A percentile compares a stretch with the other conserved stretches of the same genome.
These are phyloP conservation scores for Metschnikowia matae DNA, from an alignment of 805 yeast species.

Conservation along the genomic window DNA sequence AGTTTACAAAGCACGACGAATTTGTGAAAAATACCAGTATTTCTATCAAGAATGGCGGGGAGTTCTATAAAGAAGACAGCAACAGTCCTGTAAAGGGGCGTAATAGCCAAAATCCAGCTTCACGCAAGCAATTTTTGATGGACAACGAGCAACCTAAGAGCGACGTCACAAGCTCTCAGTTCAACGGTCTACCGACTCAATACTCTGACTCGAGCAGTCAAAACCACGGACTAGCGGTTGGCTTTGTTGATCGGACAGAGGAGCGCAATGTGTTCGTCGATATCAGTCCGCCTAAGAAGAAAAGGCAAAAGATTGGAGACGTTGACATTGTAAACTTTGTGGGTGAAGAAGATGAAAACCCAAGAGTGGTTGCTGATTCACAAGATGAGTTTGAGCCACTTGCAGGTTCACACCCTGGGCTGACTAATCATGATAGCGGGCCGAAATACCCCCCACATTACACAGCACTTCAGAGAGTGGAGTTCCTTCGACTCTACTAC, in stretches of 20 bases:
- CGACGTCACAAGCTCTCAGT: conserved; percentile 18
- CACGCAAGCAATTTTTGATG: not conserved
- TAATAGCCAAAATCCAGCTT: not conserved
- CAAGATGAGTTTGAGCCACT: conserved; percentile 20
- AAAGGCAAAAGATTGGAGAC: not conserved
- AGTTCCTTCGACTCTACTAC: conserved; percentile 25
- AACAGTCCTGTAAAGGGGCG: not conserved
- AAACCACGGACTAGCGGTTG: not conserved
- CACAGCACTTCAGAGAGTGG: conserved; percentile 34
- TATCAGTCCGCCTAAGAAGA: not conserved
- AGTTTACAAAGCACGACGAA: too few relatives aligned
- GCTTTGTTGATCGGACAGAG: not conserved
- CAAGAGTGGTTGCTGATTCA: conserved; percentile 15
- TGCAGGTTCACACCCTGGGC: not conserved
- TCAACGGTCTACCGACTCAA: conserved; percentile 20
- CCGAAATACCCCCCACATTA: conserved; percentile 13
- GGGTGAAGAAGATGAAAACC: not conserved
- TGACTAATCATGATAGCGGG: not conserved
- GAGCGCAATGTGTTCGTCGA: conserved; percentile 2
- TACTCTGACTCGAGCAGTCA: conserved; percentile 17
- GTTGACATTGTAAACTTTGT: conserved; percentile 1
- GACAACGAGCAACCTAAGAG: not conserved
- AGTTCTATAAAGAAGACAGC: not conserved
- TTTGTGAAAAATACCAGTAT: too few relatives aligned
- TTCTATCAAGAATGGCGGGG: conserved; percentile 7